Conservation (phyloP, 352 stramenopile genomes). For the Globisporangium cederbergense region DNA sequence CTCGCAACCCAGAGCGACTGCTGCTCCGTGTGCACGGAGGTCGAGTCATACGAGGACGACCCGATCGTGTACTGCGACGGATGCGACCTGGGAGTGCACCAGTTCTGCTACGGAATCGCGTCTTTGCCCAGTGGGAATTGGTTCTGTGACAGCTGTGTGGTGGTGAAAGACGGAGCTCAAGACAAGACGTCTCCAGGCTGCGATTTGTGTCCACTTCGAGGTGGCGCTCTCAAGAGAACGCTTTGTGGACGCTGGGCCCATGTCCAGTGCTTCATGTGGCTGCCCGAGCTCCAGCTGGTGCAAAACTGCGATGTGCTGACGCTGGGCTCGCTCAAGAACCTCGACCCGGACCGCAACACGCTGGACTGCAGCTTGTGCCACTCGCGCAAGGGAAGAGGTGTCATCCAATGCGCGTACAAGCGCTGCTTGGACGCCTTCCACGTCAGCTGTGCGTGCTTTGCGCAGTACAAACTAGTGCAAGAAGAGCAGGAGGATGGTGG, state of each 20-base stretch:
- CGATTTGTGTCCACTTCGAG: conserved; percentile 64
- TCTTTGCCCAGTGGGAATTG: conserved; percentile 68
- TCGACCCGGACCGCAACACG: conserved; percentile 61
- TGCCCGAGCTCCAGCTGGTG: conserved; percentile 63
- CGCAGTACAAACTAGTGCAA: conserved; percentile 60
- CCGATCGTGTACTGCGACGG: conserved; percentile 89
- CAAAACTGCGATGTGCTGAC: conserved; percentile 29
- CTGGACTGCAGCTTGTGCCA: conserved; percentile 72
- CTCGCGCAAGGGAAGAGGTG: conserved; percentile 46
- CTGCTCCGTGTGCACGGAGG: conserved; percentile 79
- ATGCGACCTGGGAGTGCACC: conserved; percentile 84
- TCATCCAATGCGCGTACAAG: conserved; percentile 80
- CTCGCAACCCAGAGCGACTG: conserved; percentile 18
- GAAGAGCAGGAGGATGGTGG: conserved; percentile 32
- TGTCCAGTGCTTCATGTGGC: conserved; percentile 85
- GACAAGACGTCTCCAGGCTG: conserved; percentile 24
- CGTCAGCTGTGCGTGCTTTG: conserved; percentile 67
- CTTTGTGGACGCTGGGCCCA: conserved; percentile 73
- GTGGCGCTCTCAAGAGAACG: conserved; percentile 58
- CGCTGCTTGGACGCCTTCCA: conserved; percentile 75
- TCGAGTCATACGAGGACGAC: conserved; percentile 85
- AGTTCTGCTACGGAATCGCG: conserved; percentile 87
- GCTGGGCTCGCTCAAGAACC: conserved; percentile 40
- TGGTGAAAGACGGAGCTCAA: conserved; percentile 5
- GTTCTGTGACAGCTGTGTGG: conserved; percentile 72